Evolutionary conservation across 495 filamentous ascomycete species (phyloP), one percentile per base, ranked within the genome.

Genomic region (Lasiosphaeris hirsuta): DNA sequence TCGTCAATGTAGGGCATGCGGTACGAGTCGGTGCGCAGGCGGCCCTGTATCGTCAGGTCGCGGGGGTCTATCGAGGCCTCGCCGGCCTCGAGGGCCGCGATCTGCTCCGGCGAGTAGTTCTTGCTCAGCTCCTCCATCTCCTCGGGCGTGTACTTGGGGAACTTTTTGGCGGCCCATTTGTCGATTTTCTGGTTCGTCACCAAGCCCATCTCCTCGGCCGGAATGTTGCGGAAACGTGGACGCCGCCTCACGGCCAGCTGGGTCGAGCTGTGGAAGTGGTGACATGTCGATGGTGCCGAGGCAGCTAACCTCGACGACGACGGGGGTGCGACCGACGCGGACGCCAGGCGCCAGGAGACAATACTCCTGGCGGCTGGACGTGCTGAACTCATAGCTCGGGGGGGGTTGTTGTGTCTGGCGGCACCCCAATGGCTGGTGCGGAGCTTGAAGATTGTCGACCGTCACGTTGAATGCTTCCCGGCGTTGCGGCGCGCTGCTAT

Each of bases 1-100:
- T 98, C 94, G 73, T 96, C 91, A 56, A 93, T 66, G 76, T 98
- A 98, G 19, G 76, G 71, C 45, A 94, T 73, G 18, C 73, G 72
- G 76, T 88, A 87, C 9, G 86, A 80, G 69, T 97, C 94, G 41
- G 69, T 71, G 45, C 88, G 85, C 46, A 87, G 66, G 3, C 79
- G 77, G 49, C 85, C 86, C 70, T 92, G 87, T 38, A 84, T 80
- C 7, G 83, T 81, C 66, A 97, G 71, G 71, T 98, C 90, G 57
- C 81, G 73, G 13, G 86, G 82, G 71, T 90, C 82, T 72, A 98
- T 88, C 56, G 89, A 84, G 9, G 80, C 78, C 72, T 98, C 94
- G 57, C 88, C 94, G 51, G 88, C 90, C 72, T 91, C 79, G 72
- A 98, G 85, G 44, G 91, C 89, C n/a, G 77, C 78, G 57, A 96